Percentiles rank a stretch among this genome's conserved stretches.
Conservation (phyloP, 345 rosid genomes). For the Arabis alpina region DNA sequence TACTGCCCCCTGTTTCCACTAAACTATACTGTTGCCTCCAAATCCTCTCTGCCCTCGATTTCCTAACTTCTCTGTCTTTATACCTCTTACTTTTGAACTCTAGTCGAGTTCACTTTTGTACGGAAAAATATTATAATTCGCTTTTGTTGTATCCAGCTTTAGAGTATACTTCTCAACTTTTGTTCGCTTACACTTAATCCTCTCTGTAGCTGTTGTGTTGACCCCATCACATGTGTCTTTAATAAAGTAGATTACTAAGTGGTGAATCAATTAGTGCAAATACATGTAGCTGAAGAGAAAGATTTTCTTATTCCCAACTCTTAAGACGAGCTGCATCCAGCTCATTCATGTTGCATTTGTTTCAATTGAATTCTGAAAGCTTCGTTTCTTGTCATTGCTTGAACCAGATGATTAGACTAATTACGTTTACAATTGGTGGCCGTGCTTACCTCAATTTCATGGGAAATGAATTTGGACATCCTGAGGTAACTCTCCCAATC, state of each 20-base stretch:
- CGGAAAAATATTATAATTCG: background rate
- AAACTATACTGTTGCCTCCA: slow-evolving; percentile 7
- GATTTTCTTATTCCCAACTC: slow-evolving; percentile 13
- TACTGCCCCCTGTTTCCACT: background rate
- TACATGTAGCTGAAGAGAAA: slow-evolving; percentile 10
- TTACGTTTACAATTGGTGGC: slow-evolving; percentile 83
- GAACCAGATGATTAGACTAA: slow-evolving; percentile 84
- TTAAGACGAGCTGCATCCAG: slow-evolving; percentile 1
- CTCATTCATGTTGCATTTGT: slow-evolving; percentile 13
- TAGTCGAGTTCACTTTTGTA: background rate
- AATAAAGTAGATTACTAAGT: slow-evolving; percentile 10
- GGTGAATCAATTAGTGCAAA: slow-evolving; percentile 5
- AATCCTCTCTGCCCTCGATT: slow-evolving; percentile 7
- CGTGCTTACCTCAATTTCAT: slow-evolving; percentile 91
- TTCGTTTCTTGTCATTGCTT: slow-evolving; percentile 38
- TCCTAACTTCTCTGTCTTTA: slow-evolving; percentile 7
- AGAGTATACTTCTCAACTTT: slow-evolving; percentile 1
- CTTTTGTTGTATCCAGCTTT: too few species aligned
- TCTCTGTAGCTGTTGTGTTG: slow-evolving; percentile 1
- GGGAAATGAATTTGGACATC: slow-evolving; percentile 99
- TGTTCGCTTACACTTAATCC: background rate
- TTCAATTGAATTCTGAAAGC: slow-evolving; percentile 21
- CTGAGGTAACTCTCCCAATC: slow-evolving; percentile 56
- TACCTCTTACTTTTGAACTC: slow-evolving; percentile 7
- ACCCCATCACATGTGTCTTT: background rate